phyloP scores from a whole-genome alignment of 257 asterid species.

The Nicotiana tabacum region DNA sequence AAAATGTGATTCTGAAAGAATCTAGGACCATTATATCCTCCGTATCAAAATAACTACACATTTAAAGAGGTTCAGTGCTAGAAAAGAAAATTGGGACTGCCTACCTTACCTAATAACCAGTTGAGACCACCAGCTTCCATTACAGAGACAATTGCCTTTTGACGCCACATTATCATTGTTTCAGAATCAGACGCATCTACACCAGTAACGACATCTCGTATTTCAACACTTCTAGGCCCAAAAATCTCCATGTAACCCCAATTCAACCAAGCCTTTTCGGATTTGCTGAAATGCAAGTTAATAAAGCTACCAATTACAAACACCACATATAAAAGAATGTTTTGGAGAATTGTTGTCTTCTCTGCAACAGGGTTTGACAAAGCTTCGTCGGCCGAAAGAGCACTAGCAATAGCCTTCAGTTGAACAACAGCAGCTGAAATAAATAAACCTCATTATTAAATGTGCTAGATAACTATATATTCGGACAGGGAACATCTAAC shows the following conservation, averaged over 20 bases:
- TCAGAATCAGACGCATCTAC: slow-evolving; percentile 42
- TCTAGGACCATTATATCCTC: not conserved
- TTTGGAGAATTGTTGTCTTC: slow-evolving; percentile 67
- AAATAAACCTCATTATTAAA: slow-evolving; percentile 13
- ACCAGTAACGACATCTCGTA: slow-evolving; percentile 28
- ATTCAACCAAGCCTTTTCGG: slow-evolving; percentile 33
- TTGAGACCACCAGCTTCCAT: slow-evolving; percentile 99
- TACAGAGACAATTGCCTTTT: slow-evolving; percentile 71
- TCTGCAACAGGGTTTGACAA: slow-evolving; percentile 45
- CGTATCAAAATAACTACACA: not conserved
- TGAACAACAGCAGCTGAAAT: slow-evolving; percentile 83
- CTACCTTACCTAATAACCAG: slow-evolving; percentile 99
- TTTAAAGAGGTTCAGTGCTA: slow-evolving; percentile 3
- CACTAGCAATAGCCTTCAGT: slow-evolving; percentile 73
- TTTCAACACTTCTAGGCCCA: slow-evolving; percentile 33
- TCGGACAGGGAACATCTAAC: not conserved
- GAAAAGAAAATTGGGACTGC: slow-evolving; percentile 41
- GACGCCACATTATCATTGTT: slow-evolving; percentile 64
- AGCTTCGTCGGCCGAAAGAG: slow-evolving; percentile 70
- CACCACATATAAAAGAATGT: slow-evolving; percentile 66
- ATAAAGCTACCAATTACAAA: slow-evolving; percentile 67
- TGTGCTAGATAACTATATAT: not conserved
- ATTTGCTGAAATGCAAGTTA: slow-evolving; percentile 43
- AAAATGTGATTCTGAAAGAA: not conserved
- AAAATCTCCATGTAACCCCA: slow-evolving; percentile 31